Evolutionary conservation across 495 filamentous ascomycete genomes (phyloP), one percentile per base, ranked within the genome.

Genomic region (Penicillium fimorum): DNA sequence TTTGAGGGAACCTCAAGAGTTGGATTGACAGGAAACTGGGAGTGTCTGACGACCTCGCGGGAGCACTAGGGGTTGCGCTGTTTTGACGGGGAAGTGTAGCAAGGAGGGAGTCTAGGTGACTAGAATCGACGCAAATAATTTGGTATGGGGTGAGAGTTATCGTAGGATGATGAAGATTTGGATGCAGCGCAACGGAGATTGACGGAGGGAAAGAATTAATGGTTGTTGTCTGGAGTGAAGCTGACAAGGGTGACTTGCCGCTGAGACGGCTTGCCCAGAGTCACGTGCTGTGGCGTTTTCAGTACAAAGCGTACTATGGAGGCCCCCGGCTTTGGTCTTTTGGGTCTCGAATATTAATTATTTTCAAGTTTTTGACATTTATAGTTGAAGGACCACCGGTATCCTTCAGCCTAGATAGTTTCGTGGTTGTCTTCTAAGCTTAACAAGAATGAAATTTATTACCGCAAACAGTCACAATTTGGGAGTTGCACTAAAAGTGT

Each of bases 231-330:
- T 63, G 62, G 50, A 51, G 57, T 63, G 67, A 70, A 67, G 70
- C 70, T 72, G 72, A 72, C 69, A 67, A 63, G 67, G 25, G 62
- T 66, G 70, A 66, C 60, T 70, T 65, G 70, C 67, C 65, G 60
- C 63, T 59, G 59, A 63, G 60, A 59, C 63, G 63, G 62, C 44
- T 56, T 41, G 50, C 38, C 30, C 44, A 50, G 59, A 46, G 53
- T 66, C 63, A 66, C 63, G 63, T 66, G 63, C 12, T 47, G 63
- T 63, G 60, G 63, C 63, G 60, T 55, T 60, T 60, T 55, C 65
- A 62, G 37, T 17, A 37, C 47, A 56, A 33, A 53, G 49, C 38
- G 33, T 35, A 15, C 33, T 37, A n/a, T 8, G 32, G 5, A 25
- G 41, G 42, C 55, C 17, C 8, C 32, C 43, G 40, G 56, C n/a